Base-by-base conservation (phyloP, 495 filamentous ascomycete species). In the Xylaria cubensis region DNA sequence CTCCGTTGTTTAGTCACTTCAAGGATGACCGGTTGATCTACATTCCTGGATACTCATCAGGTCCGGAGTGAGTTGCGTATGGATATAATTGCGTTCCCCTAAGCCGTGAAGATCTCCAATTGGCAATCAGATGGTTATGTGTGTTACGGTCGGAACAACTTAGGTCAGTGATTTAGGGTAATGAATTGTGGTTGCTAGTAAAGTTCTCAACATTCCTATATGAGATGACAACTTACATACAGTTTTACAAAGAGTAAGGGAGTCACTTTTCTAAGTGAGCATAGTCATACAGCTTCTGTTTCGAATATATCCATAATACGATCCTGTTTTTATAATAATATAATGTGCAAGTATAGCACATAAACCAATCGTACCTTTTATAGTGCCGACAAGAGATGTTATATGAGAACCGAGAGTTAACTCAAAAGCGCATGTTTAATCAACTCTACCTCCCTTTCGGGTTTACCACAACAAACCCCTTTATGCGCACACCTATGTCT, bases 31-130 rank as follows among this genome's bases (percentile, higher is more conserved):
- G 13, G 63, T 32, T 65, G 63, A 65, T 65, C 63, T 48, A 51
- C 63, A 65, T 34, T 65, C 44, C 26, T 34, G 3, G 41, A 19
- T 19, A 64, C 41, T 64, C 39, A 64, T 64, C 61, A 29, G 61
- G 61, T 17, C 39, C 61, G 41, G 61, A 62, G 36, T 24, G 32
- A 29, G 41, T 42, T 32, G 41, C 41, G 32, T 46, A 44, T 42
- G 2, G 5, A 62, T 63, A 61, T 39, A 62, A 34, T 39, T 21
- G 61, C 39, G 7, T 44, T 44, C 39, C 39, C n/a, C 17, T 26
- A 10, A 41, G 41, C 61, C 41, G 46, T 4, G 21, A 32, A 46
- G 3, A 46, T 46, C n/a, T 32, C 21, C 13, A 44, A 32, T 29
- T 32, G 61, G 12, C 24, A 9, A 46, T 46, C 41, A 24, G 61